Evolutionary conservation across 495 filamentous ascomycete genomes (phyloP).

Genomic region (Xylaria acuta): DNA sequence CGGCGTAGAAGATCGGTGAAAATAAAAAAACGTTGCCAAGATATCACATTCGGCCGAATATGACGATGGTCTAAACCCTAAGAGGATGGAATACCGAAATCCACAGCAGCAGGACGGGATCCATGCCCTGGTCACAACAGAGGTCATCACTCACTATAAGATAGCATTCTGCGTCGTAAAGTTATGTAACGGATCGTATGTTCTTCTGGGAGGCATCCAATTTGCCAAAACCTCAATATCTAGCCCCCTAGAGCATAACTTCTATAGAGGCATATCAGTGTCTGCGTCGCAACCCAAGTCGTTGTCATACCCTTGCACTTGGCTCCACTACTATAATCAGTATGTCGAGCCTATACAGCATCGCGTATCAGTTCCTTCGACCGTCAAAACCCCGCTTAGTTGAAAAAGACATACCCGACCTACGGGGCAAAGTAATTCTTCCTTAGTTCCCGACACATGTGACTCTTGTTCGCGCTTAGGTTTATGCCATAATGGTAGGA

Average conservation of each 20-base stretch:
- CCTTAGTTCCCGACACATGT: neutral
- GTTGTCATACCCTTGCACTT: neutral
- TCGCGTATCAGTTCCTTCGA: constrained; percentile 14
- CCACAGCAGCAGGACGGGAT: neutral
- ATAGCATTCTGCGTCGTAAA: neutral
- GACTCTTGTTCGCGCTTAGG: neutral
- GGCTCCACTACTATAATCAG: neutral
- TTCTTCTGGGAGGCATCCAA: neutral
- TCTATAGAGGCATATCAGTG: neutral
- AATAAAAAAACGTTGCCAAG: neutral
- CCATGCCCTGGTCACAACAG: neutral
- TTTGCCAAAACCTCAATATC: neutral
- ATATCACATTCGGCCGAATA: neutral
- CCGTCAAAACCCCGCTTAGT: constrained; percentile 23
- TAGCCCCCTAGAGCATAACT: neutral
- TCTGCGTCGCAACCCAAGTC: neutral
- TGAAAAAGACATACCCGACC: constrained; percentile 26
- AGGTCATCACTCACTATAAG: neutral
- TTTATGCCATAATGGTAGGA: neutral
- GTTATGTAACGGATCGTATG: neutral
- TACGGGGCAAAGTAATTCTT: constrained; percentile 23
- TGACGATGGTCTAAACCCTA: constrained; percentile 8
- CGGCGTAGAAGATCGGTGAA: neutral
- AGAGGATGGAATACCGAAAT: neutral
- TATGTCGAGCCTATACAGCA: neutral